phyloP scores from a whole-genome alignment of 2,329 filamentous ascomycete species.

The Stagonosporopsis rhizophila region DNA sequence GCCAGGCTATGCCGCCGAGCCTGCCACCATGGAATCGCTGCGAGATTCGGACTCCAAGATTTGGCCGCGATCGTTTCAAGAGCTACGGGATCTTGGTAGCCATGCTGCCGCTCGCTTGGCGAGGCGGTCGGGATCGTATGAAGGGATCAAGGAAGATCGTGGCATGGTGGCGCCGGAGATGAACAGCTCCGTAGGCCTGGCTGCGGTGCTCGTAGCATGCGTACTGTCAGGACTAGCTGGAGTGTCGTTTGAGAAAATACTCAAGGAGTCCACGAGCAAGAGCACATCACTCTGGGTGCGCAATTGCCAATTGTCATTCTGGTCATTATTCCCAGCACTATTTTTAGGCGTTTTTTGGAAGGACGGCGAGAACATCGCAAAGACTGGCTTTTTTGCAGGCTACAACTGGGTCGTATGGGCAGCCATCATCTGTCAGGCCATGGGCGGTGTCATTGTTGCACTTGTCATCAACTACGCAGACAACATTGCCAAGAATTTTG shows the following conservation, averaged over 20 bases:
- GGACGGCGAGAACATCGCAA: slow-evolving; percentile 82
- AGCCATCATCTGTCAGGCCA: slow-evolving; percentile 80
- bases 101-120: slow-evolving; percentile 58
- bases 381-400: slow-evolving; percentile 90
- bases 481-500: slow-evolving; percentile 93
- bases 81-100: slow-evolving; percentile 71
- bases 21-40: slow-evolving; percentile 63
- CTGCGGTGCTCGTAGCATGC: slow-evolving; percentile 79
- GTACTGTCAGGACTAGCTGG: slow-evolving; percentile 83
- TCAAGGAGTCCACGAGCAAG: slow-evolving; percentile 79
- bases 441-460: slow-evolving; percentile 83
- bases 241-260: slow-evolving; percentile 87
- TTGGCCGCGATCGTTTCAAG: slow-evolving; percentile 80
- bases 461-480: slow-evolving; percentile 83
- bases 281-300: slow-evolving; percentile 88
- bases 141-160: slow-evolving; percentile 77
- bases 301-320: slow-evolving; percentile 93
- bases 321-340: slow-evolving; percentile 88
- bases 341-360: slow-evolving; percentile 86
- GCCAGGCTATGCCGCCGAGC: slow-evolving; percentile 65
- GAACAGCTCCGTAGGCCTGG: slow-evolving; percentile 80
- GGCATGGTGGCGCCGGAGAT: slow-evolving; percentile 63
- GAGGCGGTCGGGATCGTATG: slow-evolving; percentile 80
- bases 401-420: slow-evolving; percentile 94
- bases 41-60: slow-evolving; percentile 52